These are phyloP conservation scores for Porphyrellus cyaneotinctus DNA, from an alignment of 768 basidiomycete genomes.

Conservation along the genomic window DNA sequence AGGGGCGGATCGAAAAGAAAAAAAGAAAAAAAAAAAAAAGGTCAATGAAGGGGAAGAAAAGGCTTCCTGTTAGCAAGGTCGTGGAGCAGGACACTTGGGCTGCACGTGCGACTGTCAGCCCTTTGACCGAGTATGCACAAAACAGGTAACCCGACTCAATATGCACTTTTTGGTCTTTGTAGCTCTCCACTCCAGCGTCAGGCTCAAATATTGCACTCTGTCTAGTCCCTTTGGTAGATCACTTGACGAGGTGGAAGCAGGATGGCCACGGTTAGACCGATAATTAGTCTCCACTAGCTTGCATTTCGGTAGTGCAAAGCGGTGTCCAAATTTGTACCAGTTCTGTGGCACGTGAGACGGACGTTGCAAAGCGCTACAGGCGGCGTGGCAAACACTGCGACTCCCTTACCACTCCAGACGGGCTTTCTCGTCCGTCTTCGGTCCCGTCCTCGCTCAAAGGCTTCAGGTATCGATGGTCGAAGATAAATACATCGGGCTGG, in stretches of 20 bases:
- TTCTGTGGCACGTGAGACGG: constrained; percentile 19
- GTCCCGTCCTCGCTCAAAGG: background rate
- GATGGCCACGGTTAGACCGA: too few relatives aligned
- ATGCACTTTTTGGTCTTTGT: too few relatives aligned
- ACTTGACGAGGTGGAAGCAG: too few relatives aligned
- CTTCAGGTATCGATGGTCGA: constrained; percentile 56
- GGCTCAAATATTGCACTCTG: too few relatives aligned
- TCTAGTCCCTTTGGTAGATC: too few relatives aligned
- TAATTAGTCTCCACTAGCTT: too few relatives aligned
- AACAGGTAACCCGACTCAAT: constrained; percentile 6
- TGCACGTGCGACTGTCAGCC: constrained; percentile 22
- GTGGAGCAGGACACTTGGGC: constrained; percentile 7
- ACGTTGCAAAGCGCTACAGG: background rate
- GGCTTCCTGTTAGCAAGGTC: constrained; percentile 7
- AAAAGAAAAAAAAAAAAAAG: too few relatives aligned
- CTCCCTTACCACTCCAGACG: background rate
- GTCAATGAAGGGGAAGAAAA: constrained; percentile 4
- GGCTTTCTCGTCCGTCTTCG: constrained; percentile 3
- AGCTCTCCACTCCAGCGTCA: too few relatives aligned
- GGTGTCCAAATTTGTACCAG: constrained; percentile 13
- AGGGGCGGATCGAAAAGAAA: background rate
- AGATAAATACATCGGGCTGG: constrained; percentile 94
- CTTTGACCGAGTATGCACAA: constrained; percentile 10
- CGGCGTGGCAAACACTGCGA: constrained; percentile 5
- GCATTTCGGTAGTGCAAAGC: too few relatives aligned